Conservation (phyloP, 768 basidiomycete species). For the Lentinula guzmanii region DNA sequence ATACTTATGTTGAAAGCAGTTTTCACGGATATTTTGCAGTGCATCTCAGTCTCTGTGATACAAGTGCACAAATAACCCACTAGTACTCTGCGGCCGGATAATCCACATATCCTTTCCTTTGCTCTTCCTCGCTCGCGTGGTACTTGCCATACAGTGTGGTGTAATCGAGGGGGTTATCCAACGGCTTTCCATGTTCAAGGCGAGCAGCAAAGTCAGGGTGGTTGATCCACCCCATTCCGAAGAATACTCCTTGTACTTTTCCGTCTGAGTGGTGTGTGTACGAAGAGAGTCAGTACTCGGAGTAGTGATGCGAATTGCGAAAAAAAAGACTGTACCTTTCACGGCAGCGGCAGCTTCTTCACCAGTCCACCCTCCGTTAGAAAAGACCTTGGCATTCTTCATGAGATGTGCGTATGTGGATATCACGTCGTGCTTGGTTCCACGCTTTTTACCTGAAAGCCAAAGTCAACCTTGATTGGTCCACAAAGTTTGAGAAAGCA, state of each 20-base stretch:
- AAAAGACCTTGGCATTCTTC: conserved; percentile 16
- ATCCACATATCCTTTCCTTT: conserved; percentile 20
- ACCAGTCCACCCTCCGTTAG: conserved; percentile 21
- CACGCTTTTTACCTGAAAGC: conserved; percentile 11
- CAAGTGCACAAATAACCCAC: too few relatives aligned
- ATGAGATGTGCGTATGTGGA: conserved; percentile 18
- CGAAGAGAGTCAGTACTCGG: background rate
- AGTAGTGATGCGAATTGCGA: background rate
- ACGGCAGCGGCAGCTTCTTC: conserved; percentile 20
- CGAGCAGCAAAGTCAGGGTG: conserved; percentile 25
- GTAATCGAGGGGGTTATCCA: conserved; percentile 15
- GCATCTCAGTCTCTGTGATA: too few relatives aligned
- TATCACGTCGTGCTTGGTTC: conserved; percentile 22
- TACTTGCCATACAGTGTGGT: conserved; percentile 15
- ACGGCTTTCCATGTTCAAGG: conserved; percentile 17
- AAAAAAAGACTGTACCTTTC: background rate
- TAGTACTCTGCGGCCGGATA: conserved; percentile 12
- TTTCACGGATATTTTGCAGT: too few relatives aligned
- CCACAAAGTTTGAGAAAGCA: too few relatives aligned
- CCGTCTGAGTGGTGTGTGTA: conserved; percentile 3
- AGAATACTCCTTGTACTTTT: conserved; percentile 21
- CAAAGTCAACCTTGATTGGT: background rate
- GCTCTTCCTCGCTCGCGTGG: conserved; percentile 9
- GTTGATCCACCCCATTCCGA: conserved; percentile 20
- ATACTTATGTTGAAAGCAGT: too few relatives aligned